phyloP scores from a whole-genome alignment of 2,329 filamentous ascomycete genomes.

The Diaporthe citrichinensis region DNA sequence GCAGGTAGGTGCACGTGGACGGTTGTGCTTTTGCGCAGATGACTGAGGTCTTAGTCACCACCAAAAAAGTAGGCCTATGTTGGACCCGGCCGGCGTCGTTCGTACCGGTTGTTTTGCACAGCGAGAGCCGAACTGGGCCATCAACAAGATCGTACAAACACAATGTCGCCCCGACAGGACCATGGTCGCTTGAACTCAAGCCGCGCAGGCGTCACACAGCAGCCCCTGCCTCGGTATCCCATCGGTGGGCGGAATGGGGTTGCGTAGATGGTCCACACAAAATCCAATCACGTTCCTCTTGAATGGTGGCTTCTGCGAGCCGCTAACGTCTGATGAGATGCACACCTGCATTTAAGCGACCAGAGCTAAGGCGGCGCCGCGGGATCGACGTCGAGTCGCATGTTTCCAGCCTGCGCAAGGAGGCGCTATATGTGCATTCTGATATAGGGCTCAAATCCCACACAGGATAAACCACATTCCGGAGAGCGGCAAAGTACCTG shows the following conservation, averaged over 20 bases:
- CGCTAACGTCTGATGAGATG: slow-evolving; percentile 22
- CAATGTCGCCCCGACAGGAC: background rate
- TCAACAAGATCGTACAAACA: background rate
- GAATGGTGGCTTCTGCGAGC: slow-evolving; percentile 3
- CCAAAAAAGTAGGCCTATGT: background rate
- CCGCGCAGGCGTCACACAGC: background rate
- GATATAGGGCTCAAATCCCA: slow-evolving; percentile 20
- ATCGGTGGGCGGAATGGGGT: slow-evolving; percentile 8
- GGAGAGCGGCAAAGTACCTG: background rate
- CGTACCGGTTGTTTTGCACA: background rate
- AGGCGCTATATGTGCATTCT: slow-evolving; percentile 15
- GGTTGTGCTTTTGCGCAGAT: background rate
- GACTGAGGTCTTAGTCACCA: slow-evolving; percentile 17
- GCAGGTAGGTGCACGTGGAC: background rate
- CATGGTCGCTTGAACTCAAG: background rate
- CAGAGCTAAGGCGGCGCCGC: slow-evolving; percentile 47
- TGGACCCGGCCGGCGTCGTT: background rate
- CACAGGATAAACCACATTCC: slow-evolving; percentile 20
- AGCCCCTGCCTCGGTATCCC: background rate
- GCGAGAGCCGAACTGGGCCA: slow-evolving; percentile 3
- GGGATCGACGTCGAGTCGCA: slow-evolving; percentile 48
- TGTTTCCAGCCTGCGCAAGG: slow-evolving; percentile 44
- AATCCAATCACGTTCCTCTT: background rate
- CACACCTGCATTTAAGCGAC: slow-evolving; percentile 45
- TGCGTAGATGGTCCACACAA: background rate